Base-by-base conservation (phyloP, 805 yeast species). In the Yarrowia divulgata region DNA sequence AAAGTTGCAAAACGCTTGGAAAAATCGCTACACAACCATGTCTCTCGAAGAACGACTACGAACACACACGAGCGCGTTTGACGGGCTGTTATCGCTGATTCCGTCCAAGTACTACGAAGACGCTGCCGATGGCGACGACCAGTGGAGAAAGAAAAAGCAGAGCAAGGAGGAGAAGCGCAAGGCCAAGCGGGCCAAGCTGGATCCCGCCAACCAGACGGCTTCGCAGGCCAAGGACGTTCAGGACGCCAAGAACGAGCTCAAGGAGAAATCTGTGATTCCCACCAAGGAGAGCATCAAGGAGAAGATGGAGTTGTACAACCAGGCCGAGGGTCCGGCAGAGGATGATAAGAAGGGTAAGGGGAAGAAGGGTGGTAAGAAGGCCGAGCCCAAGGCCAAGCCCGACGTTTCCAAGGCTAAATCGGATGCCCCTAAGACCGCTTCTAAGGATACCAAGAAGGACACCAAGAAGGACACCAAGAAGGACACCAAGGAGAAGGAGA, bases 31-130 rank as follows among this genome's bases (percentile, higher is more conserved):
- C 37, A 34, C 10, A 34, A 19, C 34, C 42, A 63, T 63, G 68
- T 48, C 55, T 9, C 68, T 63, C 3, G 68, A 73, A 70, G 79
- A 79, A 48, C 75, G 81, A 71, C 73, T 79, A 35, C 71, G 71
- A 52, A 74, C 75, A 70, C 80, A 79, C 69, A 77, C 80, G 14
- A 74, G 75, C 40, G 75, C 97, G 4, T 94, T 94, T 77, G 91
- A 91, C 76, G 97, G 98, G 32, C 81, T 94, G 67, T 82, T 94
- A 70, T 91, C 97, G 23, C 81, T 94, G 78, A 93, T 94, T 70
- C 98, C 98, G 3, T 97, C 98, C 2, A 92, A 93, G 76, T 93
- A 90, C 76, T 94, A 94, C 77, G 93, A 91, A 77, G 97, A 93
- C 77, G 68, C 68, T 3, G 97, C 90, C 48, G 94, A 91, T 70